phyloP scores from a whole-genome alignment of 805 yeast species.

The Grigorovia yakushimaensis region DNA sequence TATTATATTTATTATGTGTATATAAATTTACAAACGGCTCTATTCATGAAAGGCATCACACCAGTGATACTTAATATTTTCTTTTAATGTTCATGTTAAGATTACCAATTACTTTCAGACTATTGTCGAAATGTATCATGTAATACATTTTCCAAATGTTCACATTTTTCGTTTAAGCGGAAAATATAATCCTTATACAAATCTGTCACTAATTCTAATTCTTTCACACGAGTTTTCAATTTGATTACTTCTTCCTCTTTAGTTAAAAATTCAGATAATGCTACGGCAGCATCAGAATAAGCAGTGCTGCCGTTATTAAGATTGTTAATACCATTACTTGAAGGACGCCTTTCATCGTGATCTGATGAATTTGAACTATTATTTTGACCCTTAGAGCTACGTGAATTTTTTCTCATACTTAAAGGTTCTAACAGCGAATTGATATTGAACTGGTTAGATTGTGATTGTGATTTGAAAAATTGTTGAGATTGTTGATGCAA shows the following conservation, averaged over 20 bases:
- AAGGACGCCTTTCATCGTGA: neutral
- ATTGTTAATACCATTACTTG: neutral
- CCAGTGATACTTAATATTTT: too few relatives aligned
- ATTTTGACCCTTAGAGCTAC: neutral
- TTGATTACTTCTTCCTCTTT: conserved; percentile 29
- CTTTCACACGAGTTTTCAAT: conserved; percentile 70
- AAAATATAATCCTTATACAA: conserved; percentile 69
- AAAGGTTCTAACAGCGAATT: neutral
- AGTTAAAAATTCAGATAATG: conserved; percentile 9
- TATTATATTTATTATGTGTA: too few relatives aligned
- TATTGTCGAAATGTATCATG: conserved; percentile 1
- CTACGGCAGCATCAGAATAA: neutral
- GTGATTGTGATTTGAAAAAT: neutral
- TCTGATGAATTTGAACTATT: neutral
- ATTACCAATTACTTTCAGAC: too few relatives aligned
- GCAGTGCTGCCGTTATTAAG: neutral
- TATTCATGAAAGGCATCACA: too few relatives aligned
- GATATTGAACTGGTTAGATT: neutral
- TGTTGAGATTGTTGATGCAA: neutral
- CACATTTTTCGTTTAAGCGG: conserved; percentile 51
- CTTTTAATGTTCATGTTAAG: too few relatives aligned
- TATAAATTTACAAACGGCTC: too few relatives aligned
- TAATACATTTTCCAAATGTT: neutral
- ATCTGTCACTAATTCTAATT: conserved; percentile 84
- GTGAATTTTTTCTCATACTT: neutral